Conservation (phyloP, 805 yeast genomes). For the Ogataea wickerhamii region DNA sequence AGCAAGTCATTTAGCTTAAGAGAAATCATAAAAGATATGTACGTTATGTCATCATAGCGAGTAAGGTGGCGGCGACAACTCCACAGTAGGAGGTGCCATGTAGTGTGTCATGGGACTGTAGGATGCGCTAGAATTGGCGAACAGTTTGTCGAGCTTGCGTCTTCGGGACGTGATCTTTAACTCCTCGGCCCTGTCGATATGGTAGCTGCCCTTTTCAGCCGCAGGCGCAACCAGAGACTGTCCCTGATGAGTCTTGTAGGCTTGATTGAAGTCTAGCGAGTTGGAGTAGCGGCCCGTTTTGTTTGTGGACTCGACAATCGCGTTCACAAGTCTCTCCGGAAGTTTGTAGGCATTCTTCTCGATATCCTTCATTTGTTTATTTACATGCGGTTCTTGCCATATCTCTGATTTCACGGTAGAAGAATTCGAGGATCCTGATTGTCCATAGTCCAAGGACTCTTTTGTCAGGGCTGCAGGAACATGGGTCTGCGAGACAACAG, state of each 20-base stretch:
- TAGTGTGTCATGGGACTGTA: slow-evolving; percentile 6
- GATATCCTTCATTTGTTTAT: neutral
- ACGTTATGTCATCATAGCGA: slow-evolving; percentile 12
- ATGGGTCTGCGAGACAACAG: neutral
- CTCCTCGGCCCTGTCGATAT: slow-evolving; percentile 26
- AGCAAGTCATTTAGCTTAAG: too few relatives aligned
- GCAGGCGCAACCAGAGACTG: neutral
- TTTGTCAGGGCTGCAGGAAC: neutral
- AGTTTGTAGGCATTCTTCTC: slow-evolving; percentile 2
- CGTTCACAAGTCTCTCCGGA: slow-evolving; percentile 2
- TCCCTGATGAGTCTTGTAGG: neutral
- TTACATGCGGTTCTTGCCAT: neutral
- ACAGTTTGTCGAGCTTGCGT: slow-evolving; percentile 25
- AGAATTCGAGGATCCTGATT: too few relatives aligned
- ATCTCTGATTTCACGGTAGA: neutral
- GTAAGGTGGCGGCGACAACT: slow-evolving; percentile 26
- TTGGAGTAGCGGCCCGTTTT: neutral
- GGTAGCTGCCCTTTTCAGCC: slow-evolving; percentile 9
- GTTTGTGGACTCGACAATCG: slow-evolving; percentile 2
- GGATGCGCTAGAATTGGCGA: slow-evolving; percentile 13
- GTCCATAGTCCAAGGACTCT: too few relatives aligned
- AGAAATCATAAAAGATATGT: slow-evolving; percentile 1
- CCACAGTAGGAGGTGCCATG: slow-evolving; percentile 10
- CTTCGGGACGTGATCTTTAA: slow-evolving; percentile 24
- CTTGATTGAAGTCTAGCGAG: neutral